Evolutionary conservation across 169 alveolate species (phyloP).

Genomic region (Toxoplasma gondii): DNA sequence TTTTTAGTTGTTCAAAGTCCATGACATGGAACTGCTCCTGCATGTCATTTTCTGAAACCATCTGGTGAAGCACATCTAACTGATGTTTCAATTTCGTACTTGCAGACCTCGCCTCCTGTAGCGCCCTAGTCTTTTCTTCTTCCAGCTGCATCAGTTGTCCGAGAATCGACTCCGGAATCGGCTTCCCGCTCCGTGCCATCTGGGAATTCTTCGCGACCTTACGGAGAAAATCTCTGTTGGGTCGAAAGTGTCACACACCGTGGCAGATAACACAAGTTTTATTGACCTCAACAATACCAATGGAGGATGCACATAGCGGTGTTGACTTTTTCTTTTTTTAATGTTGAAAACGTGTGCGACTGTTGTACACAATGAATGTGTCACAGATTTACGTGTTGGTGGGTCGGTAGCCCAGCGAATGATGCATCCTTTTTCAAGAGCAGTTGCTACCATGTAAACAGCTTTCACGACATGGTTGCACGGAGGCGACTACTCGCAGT

Average conservation of each 20-base stretch:
- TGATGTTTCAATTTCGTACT: slow-evolving; percentile 87
- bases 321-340: no score
- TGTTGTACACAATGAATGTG: no score
- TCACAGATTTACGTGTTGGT: no score
- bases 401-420: no score
- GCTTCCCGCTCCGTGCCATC: slow-evolving; percentile 81
- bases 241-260: slow-evolving; percentile 13
- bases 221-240: slow-evolving; percentile 77
- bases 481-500: no score
- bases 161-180: slow-evolving; percentile 73
- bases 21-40: slow-evolving; percentile 93
- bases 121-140: slow-evolving; percentile 67
- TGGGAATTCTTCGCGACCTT: slow-evolving; percentile 85
- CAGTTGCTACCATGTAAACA: no score
- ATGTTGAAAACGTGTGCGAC: no score
- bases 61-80: slow-evolving; percentile 85
- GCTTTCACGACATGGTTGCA: no score
- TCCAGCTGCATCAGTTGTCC: slow-evolving; percentile 68
- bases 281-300: no score
- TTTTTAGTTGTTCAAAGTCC: slow-evolving; percentile 94
- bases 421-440: no score
- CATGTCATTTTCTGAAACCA: slow-evolving; percentile 83
- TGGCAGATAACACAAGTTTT: no score
- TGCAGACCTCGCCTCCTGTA: slow-evolving; percentile 84
- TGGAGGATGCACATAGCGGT: no score